These are phyloP conservation scores for Sclerotinia sclerotiorum DNA, from an alignment of 2,329 filamentous ascomycete genomes.

Conservation along the genomic window DNA sequence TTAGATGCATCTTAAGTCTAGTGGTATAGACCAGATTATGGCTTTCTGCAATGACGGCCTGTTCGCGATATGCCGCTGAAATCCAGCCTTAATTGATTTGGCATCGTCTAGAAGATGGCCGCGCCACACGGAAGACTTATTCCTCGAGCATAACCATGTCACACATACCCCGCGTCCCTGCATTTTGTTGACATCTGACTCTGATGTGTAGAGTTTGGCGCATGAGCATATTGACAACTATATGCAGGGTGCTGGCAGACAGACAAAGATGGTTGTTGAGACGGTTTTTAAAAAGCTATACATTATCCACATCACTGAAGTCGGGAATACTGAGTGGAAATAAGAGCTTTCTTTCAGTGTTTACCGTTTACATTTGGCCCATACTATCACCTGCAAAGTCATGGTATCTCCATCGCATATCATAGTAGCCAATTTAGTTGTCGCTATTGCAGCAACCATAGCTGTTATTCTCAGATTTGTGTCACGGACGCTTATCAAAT, in stretches of 20 bases:
- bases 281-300: background rate
- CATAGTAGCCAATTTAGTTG: background rate
- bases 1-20: background rate
- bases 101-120: background rate
- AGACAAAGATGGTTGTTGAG: background rate
- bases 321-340: background rate
- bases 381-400: background rate
- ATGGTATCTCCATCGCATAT: slow-evolving; percentile 9
- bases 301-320: background rate
- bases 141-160: background rate
- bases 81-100: background rate
- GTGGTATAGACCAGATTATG: background rate
- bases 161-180: background rate
- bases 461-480: background rate
- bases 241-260: background rate
- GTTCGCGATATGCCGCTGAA: background rate
- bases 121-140: background rate
- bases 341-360: background rate
- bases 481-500: slow-evolving; percentile 2
- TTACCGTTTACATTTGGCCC: background rate
- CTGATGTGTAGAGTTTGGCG: background rate
- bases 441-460: background rate
- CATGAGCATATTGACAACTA: background rate
- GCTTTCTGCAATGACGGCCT: background rate
- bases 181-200: background rate